Evolutionary conservation across 345 rosid species (phyloP).

Genomic region (Anastatica hierochuntica): DNA sequence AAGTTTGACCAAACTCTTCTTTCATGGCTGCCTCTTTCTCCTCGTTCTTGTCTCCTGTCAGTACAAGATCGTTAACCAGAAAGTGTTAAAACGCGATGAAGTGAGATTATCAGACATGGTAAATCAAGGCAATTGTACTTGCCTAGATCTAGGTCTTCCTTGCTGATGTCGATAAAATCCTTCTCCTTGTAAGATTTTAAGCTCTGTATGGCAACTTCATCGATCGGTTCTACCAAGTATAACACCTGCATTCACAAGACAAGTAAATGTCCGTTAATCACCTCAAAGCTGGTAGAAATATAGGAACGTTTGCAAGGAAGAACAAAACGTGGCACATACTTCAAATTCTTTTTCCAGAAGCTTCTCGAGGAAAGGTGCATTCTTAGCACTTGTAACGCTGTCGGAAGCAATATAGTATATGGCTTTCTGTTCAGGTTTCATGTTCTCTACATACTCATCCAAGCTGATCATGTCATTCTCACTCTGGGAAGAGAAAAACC

Average conservation of each 20-base stretch:
- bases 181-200: constrained; percentile 90
- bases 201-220: constrained; percentile 87
- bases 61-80: constrained; percentile 12
- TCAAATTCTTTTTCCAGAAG: constrained; percentile 78
- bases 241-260: constrained; percentile 44
- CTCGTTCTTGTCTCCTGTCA: constrained; percentile 78
- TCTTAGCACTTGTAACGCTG: constrained; percentile 76
- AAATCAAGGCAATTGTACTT: constrained; percentile 14
- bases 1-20: constrained; percentile 80
- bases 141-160: constrained; percentile 96
- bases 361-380: constrained; percentile 94
- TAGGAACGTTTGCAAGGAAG: not conserved
- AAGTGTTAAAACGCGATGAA: not conserved
- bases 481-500: constrained; percentile 94
- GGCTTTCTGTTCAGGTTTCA: constrained; percentile 94
- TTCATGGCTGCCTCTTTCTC: constrained; percentile 68
- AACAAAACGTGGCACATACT: constrained; percentile 30
- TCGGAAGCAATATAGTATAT: constrained; percentile 86
- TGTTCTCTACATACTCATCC: constrained; percentile 95
- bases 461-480: constrained; percentile 88
- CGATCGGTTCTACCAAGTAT: constrained; percentile 82
- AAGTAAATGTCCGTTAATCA: constrained; percentile 1
- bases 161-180: constrained; percentile 91
- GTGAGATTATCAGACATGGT: constrained; percentile 6
- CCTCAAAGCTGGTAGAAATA: not conserved